These are phyloP conservation scores for Pleomassaria siparia DNA, from an alignment of 2,329 filamentous ascomycete species.

Conservation along the genomic window DNA sequence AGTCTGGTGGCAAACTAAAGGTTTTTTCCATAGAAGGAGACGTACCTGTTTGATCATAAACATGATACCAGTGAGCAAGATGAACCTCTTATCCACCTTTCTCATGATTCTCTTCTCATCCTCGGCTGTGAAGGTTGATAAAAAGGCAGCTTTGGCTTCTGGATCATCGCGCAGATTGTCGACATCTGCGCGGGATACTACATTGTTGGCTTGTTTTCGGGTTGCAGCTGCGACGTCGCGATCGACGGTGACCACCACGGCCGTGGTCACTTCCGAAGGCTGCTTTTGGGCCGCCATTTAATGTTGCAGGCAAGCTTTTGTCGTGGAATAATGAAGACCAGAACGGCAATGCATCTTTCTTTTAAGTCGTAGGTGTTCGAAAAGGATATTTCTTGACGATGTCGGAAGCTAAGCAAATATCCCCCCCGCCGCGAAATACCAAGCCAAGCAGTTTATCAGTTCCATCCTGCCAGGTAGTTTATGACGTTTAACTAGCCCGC, in stretches of 20 bases:
- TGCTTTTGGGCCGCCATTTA: neutral
- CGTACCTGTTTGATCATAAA: slow-evolving; percentile 26
- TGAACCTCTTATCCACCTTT: slow-evolving; percentile 24
- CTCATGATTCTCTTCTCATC: slow-evolving; percentile 27
- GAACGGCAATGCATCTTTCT: too few species aligned
- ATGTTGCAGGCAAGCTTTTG: too few species aligned
- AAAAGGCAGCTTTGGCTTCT: slow-evolving; percentile 21
- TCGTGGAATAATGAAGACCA: too few species aligned
- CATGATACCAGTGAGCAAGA: slow-evolving; percentile 25
- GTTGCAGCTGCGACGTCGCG: slow-evolving; percentile 12
- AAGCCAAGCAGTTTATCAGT: neutral
- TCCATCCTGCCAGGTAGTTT: neutral
- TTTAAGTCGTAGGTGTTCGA: too few species aligned
- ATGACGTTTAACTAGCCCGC: slow-evolving; percentile 4
- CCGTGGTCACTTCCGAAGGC: slow-evolving; percentile 3
- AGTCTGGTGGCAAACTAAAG: neutral
- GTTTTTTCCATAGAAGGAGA: neutral
- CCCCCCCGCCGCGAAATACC: neutral
- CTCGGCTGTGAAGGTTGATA: slow-evolving; percentile 21
- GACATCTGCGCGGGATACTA: slow-evolving; percentile 15
- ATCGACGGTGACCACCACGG: slow-evolving; percentile 10
- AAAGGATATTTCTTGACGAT: too few species aligned
- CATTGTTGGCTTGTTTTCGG: slow-evolving; percentile 11
- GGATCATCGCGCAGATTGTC: slow-evolving; percentile 21
- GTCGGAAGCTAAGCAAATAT: too few species aligned